Evolutionary conservation across 2,329 filamentous ascomycete genomes (phyloP), one percentile per base, ranked within the genome.

Genomic region (Penicillium psychrosexuale): DNA sequence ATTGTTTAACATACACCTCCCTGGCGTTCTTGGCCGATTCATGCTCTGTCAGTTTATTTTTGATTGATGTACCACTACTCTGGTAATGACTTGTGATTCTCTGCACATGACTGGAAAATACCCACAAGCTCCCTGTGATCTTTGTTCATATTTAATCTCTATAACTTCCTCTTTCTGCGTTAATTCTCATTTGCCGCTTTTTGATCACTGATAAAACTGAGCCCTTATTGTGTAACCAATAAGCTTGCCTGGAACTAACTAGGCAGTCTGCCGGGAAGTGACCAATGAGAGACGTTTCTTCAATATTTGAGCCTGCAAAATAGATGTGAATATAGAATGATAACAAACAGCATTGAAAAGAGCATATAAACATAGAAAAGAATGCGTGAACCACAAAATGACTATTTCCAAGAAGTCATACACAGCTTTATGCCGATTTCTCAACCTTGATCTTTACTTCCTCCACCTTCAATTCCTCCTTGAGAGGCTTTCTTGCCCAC

Each of bases 91-190:
- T 47, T 39, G 22, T 17, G 15, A 46, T 40, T 30, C 28, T 31
- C 47, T 51, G 43, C 43, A 59, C 53, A 53, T 60, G 56, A 48
- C 52, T 58, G 50, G 30, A 45, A 24, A n/a, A 24, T 45, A 33
- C 8, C 28, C 8, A 9, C 19, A 11, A 22, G 13, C 2, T 49
- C 33, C 5, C 5, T 31, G 27, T 49, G 28, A 38, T 24, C 13
- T 49, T 37, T 49, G 17, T 49, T 49, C 22, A 33, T 31, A 24
- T 24, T 24, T 5, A 24, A 24, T 24, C 22, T 24, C 22, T 24
- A 24, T 24, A 5, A 1, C 22, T 24, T 24, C 22, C 22, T 19
- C 19, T 19, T 19, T 19, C 22, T 9, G 8, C 39, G 5, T 15
- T 3, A 24, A 24, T 24, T 24, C 1, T 8, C 2, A 42, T 42